Conservation (phyloP, 805 yeast genomes). For the Barnettozyma sucrosica region DNA sequence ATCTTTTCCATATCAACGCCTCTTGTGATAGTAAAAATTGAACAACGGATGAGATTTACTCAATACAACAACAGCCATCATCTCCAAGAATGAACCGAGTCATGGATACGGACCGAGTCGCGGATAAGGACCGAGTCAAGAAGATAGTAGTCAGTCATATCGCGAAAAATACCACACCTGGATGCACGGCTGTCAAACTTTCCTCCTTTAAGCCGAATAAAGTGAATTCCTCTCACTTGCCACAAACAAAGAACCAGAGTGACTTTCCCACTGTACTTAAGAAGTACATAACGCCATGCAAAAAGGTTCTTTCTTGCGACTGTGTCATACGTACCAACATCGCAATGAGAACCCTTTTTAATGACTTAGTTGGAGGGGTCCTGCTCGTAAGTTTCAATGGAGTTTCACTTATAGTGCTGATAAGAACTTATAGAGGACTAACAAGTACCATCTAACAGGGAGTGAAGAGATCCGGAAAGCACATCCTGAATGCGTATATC, state of each 20-base stretch:
- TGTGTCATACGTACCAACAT: neutral
- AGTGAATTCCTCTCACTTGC: neutral
- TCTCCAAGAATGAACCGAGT: too few species aligned
- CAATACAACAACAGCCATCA: too few species aligned
- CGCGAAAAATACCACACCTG: neutral
- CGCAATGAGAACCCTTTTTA: neutral
- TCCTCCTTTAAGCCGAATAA: neutral
- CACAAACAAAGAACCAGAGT: neutral
- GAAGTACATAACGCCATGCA: neutral
- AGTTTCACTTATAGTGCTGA: neutral
- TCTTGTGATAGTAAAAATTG: too few species aligned
- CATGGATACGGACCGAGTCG: neutral
- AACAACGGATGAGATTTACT: too few species aligned
- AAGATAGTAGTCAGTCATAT: neutral
- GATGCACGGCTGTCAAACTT: neutral
- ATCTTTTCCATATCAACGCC: too few species aligned
- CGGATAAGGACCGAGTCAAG: neutral
- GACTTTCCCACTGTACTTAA: neutral
- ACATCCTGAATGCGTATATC: constrained; percentile 18
- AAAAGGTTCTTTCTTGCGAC: neutral
- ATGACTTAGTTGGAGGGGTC: neutral
- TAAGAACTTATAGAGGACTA: neutral
- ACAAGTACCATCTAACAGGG: constrained; percentile 14
- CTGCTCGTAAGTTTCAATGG: neutral
- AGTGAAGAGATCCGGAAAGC: constrained; percentile 14